A percentile compares a stretch with the other conserved stretches of the same genome.
These are phyloP conservation scores for Celoporthe dispersa DNA, from an alignment of 2,329 filamentous ascomycete species.

Conservation along the genomic window DNA sequence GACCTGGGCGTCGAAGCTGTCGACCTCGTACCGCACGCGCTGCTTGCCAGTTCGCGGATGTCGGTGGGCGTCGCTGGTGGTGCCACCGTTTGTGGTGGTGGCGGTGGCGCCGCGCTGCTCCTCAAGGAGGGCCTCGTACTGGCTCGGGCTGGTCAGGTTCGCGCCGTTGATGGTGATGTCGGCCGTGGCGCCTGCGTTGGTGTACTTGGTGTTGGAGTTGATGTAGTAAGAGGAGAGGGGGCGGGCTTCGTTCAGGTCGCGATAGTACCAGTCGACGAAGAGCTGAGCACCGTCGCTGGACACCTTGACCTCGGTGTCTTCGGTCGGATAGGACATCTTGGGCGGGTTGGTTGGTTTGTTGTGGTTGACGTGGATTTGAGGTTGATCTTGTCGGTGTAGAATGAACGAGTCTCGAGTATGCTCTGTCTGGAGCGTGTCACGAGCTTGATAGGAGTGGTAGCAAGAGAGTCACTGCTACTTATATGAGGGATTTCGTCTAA, in stretches of 20 bases:
- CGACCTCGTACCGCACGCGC: slow-evolving; percentile 69
- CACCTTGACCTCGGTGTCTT: slow-evolving; percentile 49
- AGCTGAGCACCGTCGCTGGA: slow-evolving; percentile 64
- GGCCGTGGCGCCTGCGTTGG: slow-evolving; percentile 55
- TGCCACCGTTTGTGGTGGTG: slow-evolving; percentile 23
- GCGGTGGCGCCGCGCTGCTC: slow-evolving; percentile 54
- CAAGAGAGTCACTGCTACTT: neutral
- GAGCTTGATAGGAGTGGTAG: neutral
- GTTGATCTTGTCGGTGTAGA: neutral
- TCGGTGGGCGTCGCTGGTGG: slow-evolving; percentile 8
- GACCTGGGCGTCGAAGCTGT: slow-evolving; percentile 77
- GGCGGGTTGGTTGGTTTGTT: neutral
- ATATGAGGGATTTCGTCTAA: neutral
- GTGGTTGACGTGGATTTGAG: neutral
- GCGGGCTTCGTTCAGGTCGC: slow-evolving; percentile 66
- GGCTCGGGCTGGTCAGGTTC: slow-evolving; percentile 61
- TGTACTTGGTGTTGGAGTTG: slow-evolving; percentile 57
- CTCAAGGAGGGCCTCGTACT: slow-evolving; percentile 71
- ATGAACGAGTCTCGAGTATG: neutral
- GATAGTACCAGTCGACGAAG: slow-evolving; percentile 78
- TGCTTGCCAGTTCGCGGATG: slow-evolving; percentile 31
- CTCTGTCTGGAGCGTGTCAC: neutral
- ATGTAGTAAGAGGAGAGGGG: slow-evolving; percentile 73
- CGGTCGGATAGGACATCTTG: slow-evolving; percentile 30
- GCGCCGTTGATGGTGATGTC: slow-evolving; percentile 84